These are phyloP conservation scores for Coprinopsis strossmayeri DNA, from an alignment of 768 basidiomycete genomes.

Conservation along the genomic window DNA sequence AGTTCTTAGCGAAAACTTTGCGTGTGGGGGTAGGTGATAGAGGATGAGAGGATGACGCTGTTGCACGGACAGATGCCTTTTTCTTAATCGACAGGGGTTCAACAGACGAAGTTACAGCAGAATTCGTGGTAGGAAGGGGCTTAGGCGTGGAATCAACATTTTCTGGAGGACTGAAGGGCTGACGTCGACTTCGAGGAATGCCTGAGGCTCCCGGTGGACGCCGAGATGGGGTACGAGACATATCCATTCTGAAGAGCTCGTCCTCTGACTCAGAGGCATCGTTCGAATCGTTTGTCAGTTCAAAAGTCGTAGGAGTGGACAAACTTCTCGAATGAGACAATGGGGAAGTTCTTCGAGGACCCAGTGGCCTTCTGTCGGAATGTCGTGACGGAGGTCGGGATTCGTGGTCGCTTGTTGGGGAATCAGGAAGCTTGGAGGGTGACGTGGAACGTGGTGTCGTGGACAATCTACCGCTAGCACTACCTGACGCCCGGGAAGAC, in stretches of 20 bases:
- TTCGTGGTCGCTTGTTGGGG: conserved; percentile 22
- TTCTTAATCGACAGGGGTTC: conserved; percentile 85
- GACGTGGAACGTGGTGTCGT: conserved; percentile 44
- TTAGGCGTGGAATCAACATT: conserved; percentile 51
- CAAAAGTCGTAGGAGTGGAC: conserved; percentile 21
- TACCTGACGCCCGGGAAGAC: conserved; percentile 45
- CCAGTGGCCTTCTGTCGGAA: conserved; percentile 56
- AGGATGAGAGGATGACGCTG: conserved; percentile 25
- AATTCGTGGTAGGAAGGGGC: conserved; percentile 20
- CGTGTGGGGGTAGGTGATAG: conserved; percentile 31
- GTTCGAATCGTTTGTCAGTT: conserved; percentile 33
- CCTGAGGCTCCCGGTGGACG: conserved; percentile 34
- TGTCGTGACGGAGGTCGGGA: conserved; percentile 41
- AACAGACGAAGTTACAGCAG: conserved; percentile 29
- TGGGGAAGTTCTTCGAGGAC: conserved; percentile 74
- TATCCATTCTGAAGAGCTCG: conserved; percentile 1
- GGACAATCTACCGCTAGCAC: conserved; percentile 35
- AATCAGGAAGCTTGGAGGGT: conserved; percentile 26
- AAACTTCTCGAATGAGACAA: conserved; percentile 45
- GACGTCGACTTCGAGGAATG: conserved; percentile 68
- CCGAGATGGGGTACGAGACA: conserved; percentile 14
- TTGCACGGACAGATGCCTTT: conserved; percentile 57
- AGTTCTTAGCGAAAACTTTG: conserved; percentile 39
- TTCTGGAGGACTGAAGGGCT: conserved; percentile 49
- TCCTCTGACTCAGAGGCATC: conserved; percentile 8